Evolutionary conservation across 306 rosid species (phyloP).

Genomic region (Dalbergia oliveri): DNA sequence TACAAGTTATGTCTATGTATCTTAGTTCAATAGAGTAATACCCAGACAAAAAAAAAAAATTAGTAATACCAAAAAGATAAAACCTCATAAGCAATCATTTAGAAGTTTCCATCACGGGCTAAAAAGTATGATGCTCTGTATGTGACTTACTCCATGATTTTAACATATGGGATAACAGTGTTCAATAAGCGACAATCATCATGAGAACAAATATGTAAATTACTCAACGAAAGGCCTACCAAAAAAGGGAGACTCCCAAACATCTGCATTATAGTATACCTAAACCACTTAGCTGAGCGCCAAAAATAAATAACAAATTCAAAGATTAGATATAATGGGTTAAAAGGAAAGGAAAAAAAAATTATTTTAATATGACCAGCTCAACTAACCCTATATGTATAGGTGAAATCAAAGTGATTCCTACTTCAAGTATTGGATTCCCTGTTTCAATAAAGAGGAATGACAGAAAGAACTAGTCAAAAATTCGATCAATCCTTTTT

Average conservation of each 20-base stretch:
- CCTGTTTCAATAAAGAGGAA: too few relatives aligned
- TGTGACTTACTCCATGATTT: not conserved
- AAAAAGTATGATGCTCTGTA: not conserved
- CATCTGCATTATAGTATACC: too few relatives aligned
- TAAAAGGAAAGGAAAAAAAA: too few relatives aligned
- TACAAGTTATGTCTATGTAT: not conserved
- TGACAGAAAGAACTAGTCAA: too few relatives aligned
- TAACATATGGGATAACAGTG: not conserved
- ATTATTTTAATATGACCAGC: too few relatives aligned
- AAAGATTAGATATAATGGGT: too few relatives aligned
- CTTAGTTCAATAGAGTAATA: constrained; percentile 1
- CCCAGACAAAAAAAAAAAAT: not conserved
- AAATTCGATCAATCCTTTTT: too few relatives aligned
- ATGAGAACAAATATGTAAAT: not conserved
- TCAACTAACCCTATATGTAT: too few relatives aligned
- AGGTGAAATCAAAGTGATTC: too few relatives aligned
- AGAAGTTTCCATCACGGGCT: not conserved
- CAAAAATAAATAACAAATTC: too few relatives aligned
- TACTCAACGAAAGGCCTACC: constrained; percentile 6
- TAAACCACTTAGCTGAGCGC: too few relatives aligned
- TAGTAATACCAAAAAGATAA: not conserved
- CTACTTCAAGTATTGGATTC: too few relatives aligned
- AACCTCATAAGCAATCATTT: constrained; percentile 8
- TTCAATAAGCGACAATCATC: constrained; percentile 12
- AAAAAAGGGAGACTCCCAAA: not conserved